These are phyloP conservation scores for Aspergillus sp. DNA, from an alignment of 2,329 filamentous ascomycete species.

Conservation along the genomic window DNA sequence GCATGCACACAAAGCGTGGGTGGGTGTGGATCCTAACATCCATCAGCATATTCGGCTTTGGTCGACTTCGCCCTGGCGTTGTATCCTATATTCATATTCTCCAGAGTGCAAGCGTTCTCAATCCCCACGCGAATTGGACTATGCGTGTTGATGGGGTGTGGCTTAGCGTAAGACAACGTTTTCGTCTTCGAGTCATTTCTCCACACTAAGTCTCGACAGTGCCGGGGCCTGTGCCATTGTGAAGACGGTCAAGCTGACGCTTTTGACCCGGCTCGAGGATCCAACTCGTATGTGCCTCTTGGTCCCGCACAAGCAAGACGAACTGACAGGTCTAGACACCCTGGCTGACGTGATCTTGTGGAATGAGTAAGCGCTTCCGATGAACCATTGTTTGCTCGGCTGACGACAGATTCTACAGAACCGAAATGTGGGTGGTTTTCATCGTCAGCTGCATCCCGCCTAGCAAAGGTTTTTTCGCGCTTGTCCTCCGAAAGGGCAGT, in stretches of 20 bases:
- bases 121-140: constrained; percentile 22
- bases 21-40: not conserved
- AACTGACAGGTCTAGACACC: constrained; percentile 6
- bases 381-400: not conserved
- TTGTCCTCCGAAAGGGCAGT: not conserved
- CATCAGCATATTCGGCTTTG: constrained; percentile 16
- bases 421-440: constrained; percentile 26
- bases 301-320: not conserved
- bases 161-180: constrained; percentile 14
- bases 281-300: constrained; percentile 11
- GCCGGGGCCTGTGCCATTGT: constrained; percentile 19
- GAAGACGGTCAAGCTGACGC: constrained; percentile 14
- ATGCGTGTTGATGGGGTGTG: constrained; percentile 27
- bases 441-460: constrained; percentile 24
- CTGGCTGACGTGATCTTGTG: constrained; percentile 15
- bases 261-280: constrained; percentile 11
- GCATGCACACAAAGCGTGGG: not conserved
- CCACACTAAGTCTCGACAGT: not conserved
- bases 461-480: constrained; percentile 5
- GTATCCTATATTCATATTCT: constrained; percentile 25
- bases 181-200: not conserved
- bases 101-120: constrained; percentile 13
- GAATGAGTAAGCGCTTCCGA: constrained; percentile 12
- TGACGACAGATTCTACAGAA: constrained; percentile 1
- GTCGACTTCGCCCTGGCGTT: constrained; percentile 21